Conservation (phyloP, 1,284 basidiomycete genomes). For the Rhodotorula sp. region DNA sequence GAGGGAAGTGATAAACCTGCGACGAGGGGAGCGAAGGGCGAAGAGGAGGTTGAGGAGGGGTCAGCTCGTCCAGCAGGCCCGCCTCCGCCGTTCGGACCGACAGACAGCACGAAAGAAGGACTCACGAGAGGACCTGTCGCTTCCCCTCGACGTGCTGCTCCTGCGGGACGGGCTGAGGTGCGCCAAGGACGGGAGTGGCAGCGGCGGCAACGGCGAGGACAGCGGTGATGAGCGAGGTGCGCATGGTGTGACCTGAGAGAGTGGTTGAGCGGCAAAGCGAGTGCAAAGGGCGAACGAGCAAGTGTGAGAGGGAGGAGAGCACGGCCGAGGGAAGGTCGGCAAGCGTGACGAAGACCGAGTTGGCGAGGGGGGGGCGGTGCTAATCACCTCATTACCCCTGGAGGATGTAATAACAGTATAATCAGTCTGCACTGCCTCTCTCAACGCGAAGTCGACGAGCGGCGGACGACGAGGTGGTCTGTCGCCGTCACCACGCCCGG, state of each 20-base stretch:
- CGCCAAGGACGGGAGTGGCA: slow-evolving; percentile 3
- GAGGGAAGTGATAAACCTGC: slow-evolving; percentile 9
- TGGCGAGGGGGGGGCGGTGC: background rate
- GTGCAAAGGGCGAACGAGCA: background rate
- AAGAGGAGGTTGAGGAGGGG: too few relatives aligned
- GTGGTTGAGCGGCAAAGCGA: background rate
- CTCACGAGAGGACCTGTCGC: slow-evolving; percentile 30
- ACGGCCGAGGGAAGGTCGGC: background rate
- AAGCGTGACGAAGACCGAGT: background rate
- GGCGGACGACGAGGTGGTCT: too few relatives aligned
- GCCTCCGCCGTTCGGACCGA: background rate
- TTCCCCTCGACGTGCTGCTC: slow-evolving; percentile 8
- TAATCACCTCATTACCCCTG: too few relatives aligned
- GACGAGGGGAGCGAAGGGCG: too few relatives aligned
- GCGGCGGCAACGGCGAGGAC: slow-evolving; percentile 6
- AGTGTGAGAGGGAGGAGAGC: background rate
- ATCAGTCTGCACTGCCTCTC: too few relatives aligned
- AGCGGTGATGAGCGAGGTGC: slow-evolving; percentile 10
- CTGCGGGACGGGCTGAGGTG: slow-evolving; percentile 2
- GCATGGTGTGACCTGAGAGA: background rate
- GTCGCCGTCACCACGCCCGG: too few relatives aligned
- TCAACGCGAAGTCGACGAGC: background rate
- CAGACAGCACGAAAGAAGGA: background rate
- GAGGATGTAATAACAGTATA: too few relatives aligned
- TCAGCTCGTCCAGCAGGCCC: background rate